Evolutionary conservation across 805 yeast genomes (phyloP).

Genomic region (Candida gorgasii): DNA sequence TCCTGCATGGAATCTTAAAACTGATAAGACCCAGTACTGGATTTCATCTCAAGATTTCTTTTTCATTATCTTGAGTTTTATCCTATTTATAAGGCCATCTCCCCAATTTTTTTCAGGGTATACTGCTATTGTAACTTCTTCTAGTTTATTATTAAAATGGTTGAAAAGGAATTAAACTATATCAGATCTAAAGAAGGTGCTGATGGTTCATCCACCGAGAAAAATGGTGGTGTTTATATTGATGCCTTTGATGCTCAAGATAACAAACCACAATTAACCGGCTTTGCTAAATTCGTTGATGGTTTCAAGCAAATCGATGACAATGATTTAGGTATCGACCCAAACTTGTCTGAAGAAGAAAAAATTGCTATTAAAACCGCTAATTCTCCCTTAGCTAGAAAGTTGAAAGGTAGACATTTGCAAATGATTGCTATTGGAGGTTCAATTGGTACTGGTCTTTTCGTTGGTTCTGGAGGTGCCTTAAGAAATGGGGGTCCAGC

Average conservation of each 20-base stretch:
- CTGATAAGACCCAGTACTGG: background rate
- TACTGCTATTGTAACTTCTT: too few species aligned
- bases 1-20: background rate
- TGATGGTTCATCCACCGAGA: constrained; percentile 33
- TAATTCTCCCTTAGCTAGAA: constrained; percentile 50
- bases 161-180: constrained; percentile 43
- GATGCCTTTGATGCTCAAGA: constrained; percentile 26
- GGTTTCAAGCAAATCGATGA: constrained; percentile 34
- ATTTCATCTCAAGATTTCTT: constrained; percentile 1
- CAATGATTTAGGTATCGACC: constrained; percentile 43
- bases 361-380: constrained; percentile 44
- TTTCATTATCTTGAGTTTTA: background rate
- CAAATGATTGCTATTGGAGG: constrained; percentile 78
- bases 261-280: constrained; percentile 19
- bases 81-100: background rate
- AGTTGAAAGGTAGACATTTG: constrained; percentile 64
- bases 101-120: background rate
- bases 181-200: constrained; percentile 38
- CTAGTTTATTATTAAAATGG: too few species aligned
- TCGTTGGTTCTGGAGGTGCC: constrained; percentile 72
- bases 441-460: constrained; percentile 83
- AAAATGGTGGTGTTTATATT: constrained; percentile 38
- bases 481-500: constrained; percentile 75
- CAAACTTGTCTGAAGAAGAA: constrained; percentile 26
- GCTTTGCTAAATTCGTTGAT: constrained; percentile 27